Percentiles rank a stretch among this genome's conserved stretches.
Conservation (phyloP, 495 filamentous ascomycete genomes). For the Collariella sp. region DNA sequence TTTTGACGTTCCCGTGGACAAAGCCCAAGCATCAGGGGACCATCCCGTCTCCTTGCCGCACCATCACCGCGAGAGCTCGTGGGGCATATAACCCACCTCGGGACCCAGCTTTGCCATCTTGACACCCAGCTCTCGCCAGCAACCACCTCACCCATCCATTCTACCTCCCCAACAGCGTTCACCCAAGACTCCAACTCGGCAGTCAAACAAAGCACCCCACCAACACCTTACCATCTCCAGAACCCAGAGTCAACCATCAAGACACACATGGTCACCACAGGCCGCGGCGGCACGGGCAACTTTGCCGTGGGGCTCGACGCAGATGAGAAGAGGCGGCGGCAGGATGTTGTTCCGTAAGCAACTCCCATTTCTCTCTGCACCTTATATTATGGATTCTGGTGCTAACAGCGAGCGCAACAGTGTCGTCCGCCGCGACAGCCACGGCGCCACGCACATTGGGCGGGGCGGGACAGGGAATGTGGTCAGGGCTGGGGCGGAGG, state of each 20-base stretch:
- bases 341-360: slow-evolving; percentile 64
- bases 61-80: background rate
- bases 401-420: too few relatives aligned
- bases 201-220: background rate
- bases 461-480: slow-evolving; percentile 53
- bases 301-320: slow-evolving; percentile 63
- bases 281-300: slow-evolving; percentile 56
- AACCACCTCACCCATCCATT: background rate
- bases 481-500: slow-evolving; percentile 31
- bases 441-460: slow-evolving; percentile 38
- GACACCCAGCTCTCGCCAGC: background rate
- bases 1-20: too few relatives aligned
- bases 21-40: too few relatives aligned
- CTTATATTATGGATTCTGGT: too few relatives aligned
- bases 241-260: too few relatives aligned
- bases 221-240: background rate
- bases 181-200: too few relatives aligned
- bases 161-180: too few relatives aligned
- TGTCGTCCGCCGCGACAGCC: slow-evolving; percentile 32
- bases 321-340: slow-evolving; percentile 60
- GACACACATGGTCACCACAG: slow-evolving; percentile 72
- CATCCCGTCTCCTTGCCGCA: background rate
- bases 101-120: background rate
- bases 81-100: background rate
- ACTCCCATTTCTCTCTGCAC: background rate